Base-by-base conservation (phyloP, 2,329 filamentous ascomycete species). In the Exophiala lecanii-corni region DNA sequence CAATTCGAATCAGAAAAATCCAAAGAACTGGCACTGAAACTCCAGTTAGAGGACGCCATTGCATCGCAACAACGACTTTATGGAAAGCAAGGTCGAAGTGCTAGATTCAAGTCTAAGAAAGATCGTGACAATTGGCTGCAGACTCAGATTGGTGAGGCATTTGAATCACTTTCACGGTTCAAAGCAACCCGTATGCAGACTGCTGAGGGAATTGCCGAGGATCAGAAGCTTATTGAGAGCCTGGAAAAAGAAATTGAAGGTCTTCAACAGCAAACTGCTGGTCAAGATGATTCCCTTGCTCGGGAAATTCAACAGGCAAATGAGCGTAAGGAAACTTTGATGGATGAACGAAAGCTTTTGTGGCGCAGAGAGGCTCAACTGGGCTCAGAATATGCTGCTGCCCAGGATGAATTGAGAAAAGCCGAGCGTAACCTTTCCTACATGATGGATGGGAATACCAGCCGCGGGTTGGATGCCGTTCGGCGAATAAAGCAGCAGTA, bases 301-400 rank as follows among this genome's bases (percentile, higher is more conserved):
- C 81, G 89, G 41, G 76, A 89, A 50, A 78, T 89, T 1, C 81
- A 86, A 50, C 75, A 76, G 47, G 87, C 89, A 6, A 86, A 86
- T 59, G 87, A 94, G 55, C 76, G 78, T 21, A 73, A 86, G 39
- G 87, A 95, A 57, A 81, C 78, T 35, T 71, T 97, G 9, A 79
- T 84, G 50, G 92, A 98, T 51, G 84, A 95, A 62, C 79, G 89
- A 57, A 94, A 94, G 54, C 76, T 85, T 47, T 75, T 98, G 17
- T 88, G 86, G 63, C 82, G 92, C 56, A 88, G 96, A 62, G 87
- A 95, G 49, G 88, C 91, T 55, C 91, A 86, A 59, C 75, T 97
- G 6, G 82, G 84, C 55, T 86, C 85, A 0, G 76, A 91, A 41
- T 78, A 94, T 19, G 69, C 76, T 5, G 89, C 86, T 56, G 83